phyloP scores from a whole-genome alignment of 2,329 filamentous ascomycete species.

The Ascocoryne sarcoides region DNA sequence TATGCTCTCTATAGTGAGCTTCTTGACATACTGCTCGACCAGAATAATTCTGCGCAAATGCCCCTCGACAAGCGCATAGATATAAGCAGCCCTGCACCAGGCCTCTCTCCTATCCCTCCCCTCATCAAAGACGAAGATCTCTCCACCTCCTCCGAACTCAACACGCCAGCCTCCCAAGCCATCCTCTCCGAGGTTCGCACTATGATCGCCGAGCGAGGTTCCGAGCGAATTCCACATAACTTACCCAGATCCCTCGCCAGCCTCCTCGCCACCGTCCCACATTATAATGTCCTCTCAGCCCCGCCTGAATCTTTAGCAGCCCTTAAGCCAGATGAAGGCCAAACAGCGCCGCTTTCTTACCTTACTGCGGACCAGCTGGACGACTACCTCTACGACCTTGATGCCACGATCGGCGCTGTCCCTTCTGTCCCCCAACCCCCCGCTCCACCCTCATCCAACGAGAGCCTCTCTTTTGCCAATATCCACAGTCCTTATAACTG shows the following conservation, averaged over 20 bases:
- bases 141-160: constrained; percentile 12
- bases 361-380: constrained; percentile 63
- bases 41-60: constrained; percentile 78
- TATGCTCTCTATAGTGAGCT: constrained; percentile 58
- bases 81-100: constrained; percentile 36
- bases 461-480: constrained; percentile 54
- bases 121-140: constrained; percentile 22
- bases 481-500: constrained; percentile 93
- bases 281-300: constrained; percentile 9
- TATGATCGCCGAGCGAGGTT: constrained; percentile 20
- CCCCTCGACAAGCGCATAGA: constrained; percentile 67
- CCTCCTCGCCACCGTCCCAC: constrained; percentile 21
- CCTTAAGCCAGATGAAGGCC: constrained; percentile 37
- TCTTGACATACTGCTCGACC: constrained; percentile 78
- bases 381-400: constrained; percentile 59
- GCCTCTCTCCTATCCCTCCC: constrained; percentile 18
- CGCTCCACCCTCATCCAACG: constrained; percentile 34
- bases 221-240: constrained; percentile 8
- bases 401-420: constrained; percentile 29
- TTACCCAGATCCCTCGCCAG: constrained; percentile 23
- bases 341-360: constrained; percentile 52
- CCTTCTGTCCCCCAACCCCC: constrained; percentile 22
- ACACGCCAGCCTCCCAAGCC: constrained; percentile 21
- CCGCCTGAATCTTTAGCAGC: constrained; percentile 30
- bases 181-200: constrained; percentile 21